Evolutionary conservation across 352 stramenopile genomes (phyloP), one percentile per base, ranked within the genome.

Genomic region (Pythium grandisporangium): DNA sequence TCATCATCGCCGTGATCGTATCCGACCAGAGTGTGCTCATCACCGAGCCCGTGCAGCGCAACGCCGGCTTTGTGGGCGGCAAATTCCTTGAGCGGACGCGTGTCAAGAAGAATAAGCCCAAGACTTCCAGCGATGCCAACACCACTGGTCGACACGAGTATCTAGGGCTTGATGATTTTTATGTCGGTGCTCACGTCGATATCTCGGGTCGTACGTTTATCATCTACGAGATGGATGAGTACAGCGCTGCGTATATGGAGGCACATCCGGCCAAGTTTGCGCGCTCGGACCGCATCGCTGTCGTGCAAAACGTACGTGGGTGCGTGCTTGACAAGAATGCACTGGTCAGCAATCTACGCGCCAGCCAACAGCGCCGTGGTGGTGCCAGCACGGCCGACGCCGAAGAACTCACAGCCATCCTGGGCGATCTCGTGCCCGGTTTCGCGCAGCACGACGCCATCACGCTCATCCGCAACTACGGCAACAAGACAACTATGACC

Each of bases 191-290:
- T 17, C 51, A 42, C 6, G 71, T 88, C 17, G 37, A 68, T n/a
- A 77, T 88, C 27, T 65, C 58, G 16, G 78, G 78, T n/a, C 72
- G 66, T 14, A 67, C 43, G 10, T 91, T 91, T 30, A 36, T 83
- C 12, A 70, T 91, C 21, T 83, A 74, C 35, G 77, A 91, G 51
- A 84, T 91, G 72, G 78, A 91, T 46, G 75, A 91, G 47, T 84
- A 91, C 58, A 89, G 70, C 36, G 68, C 75, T 34, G 84, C 84
- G 38, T 88, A 80, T 49, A 91, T 91, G 78, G 78, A 92, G 33
- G 46, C 49, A 6, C 70, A 79, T 25, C 37, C 58, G n/a, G 29
- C 44, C 26, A 74, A 76, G 37, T 91, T 91, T 49, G 55, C 70
- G 6, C 64, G 71, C 1, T 81, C 75, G 0, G 70, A 88, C 55